Percentiles rank a stretch among this genome's conserved stretches.
Evolutionary conservation across 1,284 basidiomycete species (phyloP).

Genomic region (Trametes hirsuta): DNA sequence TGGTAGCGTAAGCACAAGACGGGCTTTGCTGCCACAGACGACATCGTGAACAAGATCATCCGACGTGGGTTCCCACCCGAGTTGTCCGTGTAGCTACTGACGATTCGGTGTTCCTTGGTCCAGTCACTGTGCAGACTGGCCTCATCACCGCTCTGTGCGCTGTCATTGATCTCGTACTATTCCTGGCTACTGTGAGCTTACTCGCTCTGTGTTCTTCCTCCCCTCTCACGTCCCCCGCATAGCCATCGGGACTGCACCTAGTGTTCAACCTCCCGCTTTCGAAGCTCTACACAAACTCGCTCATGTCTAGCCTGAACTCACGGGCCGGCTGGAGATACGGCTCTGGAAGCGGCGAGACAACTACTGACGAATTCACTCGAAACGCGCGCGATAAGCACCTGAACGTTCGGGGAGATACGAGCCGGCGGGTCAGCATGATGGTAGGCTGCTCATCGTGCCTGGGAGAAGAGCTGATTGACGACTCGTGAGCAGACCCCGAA

Average conservation of each 20-base stretch:
- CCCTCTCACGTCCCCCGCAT: not conserved
- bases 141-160: conserved; percentile 40
- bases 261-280: conserved; percentile 38
- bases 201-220: no score
- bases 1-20: conserved; percentile 44
- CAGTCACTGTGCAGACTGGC: conserved; percentile 42
- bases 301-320: conserved; percentile 40
- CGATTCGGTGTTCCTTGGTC: not conserved
- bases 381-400: conserved; percentile 12
- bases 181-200: conserved; percentile 33
- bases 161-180: conserved; percentile 35
- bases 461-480: not conserved
- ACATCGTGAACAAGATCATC: conserved; percentile 45
- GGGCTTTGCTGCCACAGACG: conserved; percentile 39
- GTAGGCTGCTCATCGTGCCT: not conserved
- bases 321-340: conserved; percentile 37
- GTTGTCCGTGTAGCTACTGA: not conserved
- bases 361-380: conserved; percentile 14
- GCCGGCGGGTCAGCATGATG: conserved; percentile 28
- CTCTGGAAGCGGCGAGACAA: conserved; percentile 21
- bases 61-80: conserved; percentile 36
- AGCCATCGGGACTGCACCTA: conserved; percentile 36
- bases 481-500: conserved; percentile 27
- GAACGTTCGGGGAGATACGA: conserved; percentile 19
- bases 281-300: conserved; percentile 39